Base-by-base conservation (phyloP, 306 rosid species). In the Castanopsis chinensis region DNA sequence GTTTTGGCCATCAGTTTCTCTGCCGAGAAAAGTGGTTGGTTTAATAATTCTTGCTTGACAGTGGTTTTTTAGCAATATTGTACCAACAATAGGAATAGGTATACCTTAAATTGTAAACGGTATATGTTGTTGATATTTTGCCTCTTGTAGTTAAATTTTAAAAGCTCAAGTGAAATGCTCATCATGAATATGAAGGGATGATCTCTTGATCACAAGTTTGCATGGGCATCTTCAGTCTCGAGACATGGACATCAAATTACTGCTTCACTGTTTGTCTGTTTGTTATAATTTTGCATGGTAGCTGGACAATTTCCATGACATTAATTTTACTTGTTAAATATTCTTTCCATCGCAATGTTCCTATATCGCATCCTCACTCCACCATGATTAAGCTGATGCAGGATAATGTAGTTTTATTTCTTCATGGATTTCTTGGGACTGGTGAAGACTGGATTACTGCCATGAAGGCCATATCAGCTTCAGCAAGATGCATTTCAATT, bases 401-500 rank as follows among this genome's bases (percentile, higher is more conserved):
- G 99, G 97, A 90, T 65, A 86, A 87, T 70, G 83, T 86, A 58
- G 37, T 90, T 55, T 77, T 94, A 54, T 94, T 94, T 89, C 97
- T 94, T 83, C 97, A 94, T 79, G 99, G 99, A 69, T 94, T 91
- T 86, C 97, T 94, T 79, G 99, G 99, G 83, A 81, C 89, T 56
- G 90, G 97, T 75, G 92, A 92, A 89, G 99, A 94, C 79, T 94
- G 99, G 99, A 82, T 86, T 75, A 37, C 86, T 78, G 83, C 90
- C 90, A 94, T 88, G 97, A 92, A 92, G 84, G 87, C 92, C 63
- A 74, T 89, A 32, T 90, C 99, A 73, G 92, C 92, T 68, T 86
- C 91, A 63, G 88, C 92, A 51, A 91, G 92, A 78, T 94, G 99
- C 86, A 90, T 94, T 79, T 87, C 99, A 9, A 71, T 92, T 77